Evolutionary conservation across 768 basidiomycete species (phyloP), one percentile per base, ranked within the genome.

Genomic region (Trametes cinnabarina): DNA sequence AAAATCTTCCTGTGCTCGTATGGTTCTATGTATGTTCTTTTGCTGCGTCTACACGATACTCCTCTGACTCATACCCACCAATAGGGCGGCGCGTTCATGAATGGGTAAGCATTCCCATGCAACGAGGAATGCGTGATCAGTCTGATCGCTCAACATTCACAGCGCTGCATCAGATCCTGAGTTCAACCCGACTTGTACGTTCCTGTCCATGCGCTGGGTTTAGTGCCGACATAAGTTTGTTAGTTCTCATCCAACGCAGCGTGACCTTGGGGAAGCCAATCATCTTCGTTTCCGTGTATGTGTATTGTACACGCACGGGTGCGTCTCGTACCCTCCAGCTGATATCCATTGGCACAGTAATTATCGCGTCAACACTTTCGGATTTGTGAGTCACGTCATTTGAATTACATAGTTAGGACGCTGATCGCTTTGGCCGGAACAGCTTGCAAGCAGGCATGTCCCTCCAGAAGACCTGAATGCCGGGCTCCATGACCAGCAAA

Each of bases 351-450:
- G 55, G n/a, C 12, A 32, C 22, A 83, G 81, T 9, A 84, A 85
- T 65, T 84, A 83, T 55, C 81, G 82, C 4, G 55, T 83, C 41
- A 84, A 83, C 63, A 79, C 80, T 0, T 83, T 83, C 60, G 82
- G 82, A 47, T 85, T 84, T 55, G 81, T 82, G 42, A 60, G 76
- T 69, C 2, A 42, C 22, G 22, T 10, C 2, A 12, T 11, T 20
- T n/a, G n/a, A n/a, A n/a, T n/a, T n/a, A n/a, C n/a, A n/a, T n/a
- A n/a, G n/a, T n/a, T n/a, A n/a, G n/a, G n/a, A n/a, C n/a, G n/a
- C 41, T 42, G 1, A 32, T 2, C 35, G 2, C 17, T 11, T 10
- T 0, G 17, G 12, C 30, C 2, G 30, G 22, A 28, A 77, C 35
- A 81, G 79, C 71, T 85, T 25, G 71, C 83, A 2, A 84, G 83